Conservation (phyloP, 306 rosid genomes). For the Cicer cuneatum region DNA sequence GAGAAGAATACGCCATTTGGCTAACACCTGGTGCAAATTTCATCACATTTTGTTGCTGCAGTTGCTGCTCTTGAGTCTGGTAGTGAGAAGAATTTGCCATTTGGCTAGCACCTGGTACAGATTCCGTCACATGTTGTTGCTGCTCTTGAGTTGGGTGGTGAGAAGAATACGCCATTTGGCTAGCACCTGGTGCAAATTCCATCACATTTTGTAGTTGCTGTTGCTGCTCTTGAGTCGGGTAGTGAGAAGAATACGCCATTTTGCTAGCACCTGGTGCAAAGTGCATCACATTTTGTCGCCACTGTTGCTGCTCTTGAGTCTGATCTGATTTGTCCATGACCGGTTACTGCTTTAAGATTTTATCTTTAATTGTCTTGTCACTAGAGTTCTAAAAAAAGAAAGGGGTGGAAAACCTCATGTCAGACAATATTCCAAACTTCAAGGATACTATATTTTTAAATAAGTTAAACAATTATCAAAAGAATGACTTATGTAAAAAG, state of each 20-base stretch:
- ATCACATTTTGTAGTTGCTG: too few relatives aligned
- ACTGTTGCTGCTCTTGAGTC: constrained; percentile 57
- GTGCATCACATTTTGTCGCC: constrained; percentile 49
- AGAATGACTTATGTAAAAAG: background rate
- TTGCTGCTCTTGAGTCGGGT: constrained; percentile 44
- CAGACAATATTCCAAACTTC: constrained; percentile 32
- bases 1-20: too few relatives aligned
- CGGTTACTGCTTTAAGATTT: constrained; percentile 30
- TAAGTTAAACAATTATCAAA: background rate
- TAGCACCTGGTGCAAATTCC: background rate
- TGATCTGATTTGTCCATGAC: constrained; percentile 78
- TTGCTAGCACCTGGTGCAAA: constrained; percentile 56
- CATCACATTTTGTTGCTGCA: constrained; percentile 36
- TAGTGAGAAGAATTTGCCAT: too few relatives aligned
- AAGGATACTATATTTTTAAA: background rate
- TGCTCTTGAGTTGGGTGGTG: background rate
- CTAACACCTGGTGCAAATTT: too few relatives aligned
- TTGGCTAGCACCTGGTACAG: too few relatives aligned
- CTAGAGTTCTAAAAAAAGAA: constrained; percentile 45
- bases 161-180: constrained; percentile 46
- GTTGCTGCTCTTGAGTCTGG: constrained; percentile 37
- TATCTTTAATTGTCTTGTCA: constrained; percentile 41
- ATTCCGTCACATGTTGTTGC: constrained; percentile 35
- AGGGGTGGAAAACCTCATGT: background rate
- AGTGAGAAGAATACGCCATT: constrained; percentile 66